Evolutionary conservation across 768 basidiomycete genomes (phyloP).

Genomic region (Termitomyces eurrhizus): DNA sequence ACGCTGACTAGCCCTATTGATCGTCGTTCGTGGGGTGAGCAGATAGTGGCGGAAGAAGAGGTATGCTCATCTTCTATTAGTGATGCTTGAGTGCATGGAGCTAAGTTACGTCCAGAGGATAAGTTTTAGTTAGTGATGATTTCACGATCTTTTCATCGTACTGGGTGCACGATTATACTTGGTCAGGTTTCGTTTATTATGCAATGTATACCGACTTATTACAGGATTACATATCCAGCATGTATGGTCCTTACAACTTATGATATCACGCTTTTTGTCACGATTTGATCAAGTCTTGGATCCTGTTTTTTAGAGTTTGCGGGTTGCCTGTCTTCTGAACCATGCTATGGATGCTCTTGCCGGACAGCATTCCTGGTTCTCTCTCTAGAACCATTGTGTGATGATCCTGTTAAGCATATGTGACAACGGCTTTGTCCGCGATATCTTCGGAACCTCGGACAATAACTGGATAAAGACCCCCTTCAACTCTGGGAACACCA

Average conservation of each 20-base stretch:
- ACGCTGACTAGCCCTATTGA: conserved; percentile 5
- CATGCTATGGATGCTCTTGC: not conserved
- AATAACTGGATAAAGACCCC: not conserved
- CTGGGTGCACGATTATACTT: not conserved
- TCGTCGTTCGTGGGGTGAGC: conserved; percentile 12
- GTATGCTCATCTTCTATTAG: not conserved
- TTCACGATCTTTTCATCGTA: not conserved
- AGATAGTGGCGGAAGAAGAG: conserved; percentile 4
- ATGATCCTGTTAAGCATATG: not conserved
- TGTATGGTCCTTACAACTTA: not conserved
- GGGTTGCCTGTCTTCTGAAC: not conserved
- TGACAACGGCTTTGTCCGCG: not conserved
- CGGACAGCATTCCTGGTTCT: too few relatives aligned
- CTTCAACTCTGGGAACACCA: not conserved
- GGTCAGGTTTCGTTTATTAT: not conserved
- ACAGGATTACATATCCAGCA: not conserved
- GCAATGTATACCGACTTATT: not conserved
- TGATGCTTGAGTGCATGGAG: not conserved
- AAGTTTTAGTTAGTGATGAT: not conserved
- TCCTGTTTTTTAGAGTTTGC: not conserved
- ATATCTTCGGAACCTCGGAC: too few relatives aligned
- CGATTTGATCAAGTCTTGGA: not conserved
- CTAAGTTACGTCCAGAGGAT: not conserved
- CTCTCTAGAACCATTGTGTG: not conserved
- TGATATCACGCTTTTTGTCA: not conserved